These are phyloP conservation scores for Diaporthe destruens DNA, from an alignment of 2,329 filamentous ascomycete genomes.

Conservation along the genomic window DNA sequence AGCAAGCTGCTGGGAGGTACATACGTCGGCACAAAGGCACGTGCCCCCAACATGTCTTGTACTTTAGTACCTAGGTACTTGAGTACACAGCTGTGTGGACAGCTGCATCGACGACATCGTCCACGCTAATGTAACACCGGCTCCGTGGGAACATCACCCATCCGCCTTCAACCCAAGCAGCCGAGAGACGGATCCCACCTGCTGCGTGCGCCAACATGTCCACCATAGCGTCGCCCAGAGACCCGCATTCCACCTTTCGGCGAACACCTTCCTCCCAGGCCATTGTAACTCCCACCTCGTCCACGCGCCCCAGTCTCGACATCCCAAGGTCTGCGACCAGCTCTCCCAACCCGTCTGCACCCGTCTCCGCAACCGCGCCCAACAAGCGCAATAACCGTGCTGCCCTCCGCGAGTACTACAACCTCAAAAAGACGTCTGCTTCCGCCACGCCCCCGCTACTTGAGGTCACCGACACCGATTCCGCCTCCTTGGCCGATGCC, in stretches of 20 bases:
- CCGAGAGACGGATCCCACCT: not conserved
- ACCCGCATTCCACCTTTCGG: slow-evolving; percentile 69
- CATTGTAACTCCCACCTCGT: slow-evolving; percentile 77
- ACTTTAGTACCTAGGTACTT: too few relatives aligned
- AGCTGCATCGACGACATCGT: not conserved
- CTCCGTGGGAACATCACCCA: not conserved
- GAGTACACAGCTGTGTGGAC: too few relatives aligned
- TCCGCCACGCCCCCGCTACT: slow-evolving; percentile 55
- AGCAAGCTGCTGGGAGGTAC: not conserved
- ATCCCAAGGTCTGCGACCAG: slow-evolving; percentile 69
- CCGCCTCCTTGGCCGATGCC: slow-evolving; percentile 44
- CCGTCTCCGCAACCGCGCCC: slow-evolving; percentile 43
- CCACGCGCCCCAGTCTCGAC: slow-evolving; percentile 81
- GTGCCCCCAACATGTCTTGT: not conserved
- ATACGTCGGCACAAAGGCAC: not conserved
- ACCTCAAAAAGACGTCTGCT: slow-evolving; percentile 69
- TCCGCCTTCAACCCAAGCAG: not conserved
- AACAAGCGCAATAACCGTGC: slow-evolving; percentile 77
- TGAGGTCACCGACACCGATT: slow-evolving; percentile 57
- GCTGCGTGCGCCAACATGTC: slow-evolving; percentile 62
- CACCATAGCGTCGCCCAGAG: slow-evolving; percentile 73
- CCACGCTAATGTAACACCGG: not conserved
- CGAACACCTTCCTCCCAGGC: slow-evolving; percentile 63
- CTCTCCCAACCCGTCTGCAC: slow-evolving; percentile 60
- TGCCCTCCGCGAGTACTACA: slow-evolving; percentile 95